phyloP scores from a whole-genome alignment of 768 basidiomycete species.

The Leccinum fibrillosum region DNA sequence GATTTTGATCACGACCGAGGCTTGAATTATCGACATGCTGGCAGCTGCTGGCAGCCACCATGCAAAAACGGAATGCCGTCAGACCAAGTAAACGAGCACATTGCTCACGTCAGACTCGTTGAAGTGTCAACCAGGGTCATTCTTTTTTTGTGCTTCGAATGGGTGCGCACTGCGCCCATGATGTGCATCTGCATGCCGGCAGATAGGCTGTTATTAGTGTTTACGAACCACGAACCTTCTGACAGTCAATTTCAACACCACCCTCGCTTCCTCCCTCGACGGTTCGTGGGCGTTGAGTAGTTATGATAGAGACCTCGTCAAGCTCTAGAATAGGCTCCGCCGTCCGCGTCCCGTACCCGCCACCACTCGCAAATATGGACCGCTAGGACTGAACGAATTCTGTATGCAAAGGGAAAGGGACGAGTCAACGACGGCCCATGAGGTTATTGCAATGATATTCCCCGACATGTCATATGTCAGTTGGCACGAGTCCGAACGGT shows the following conservation, averaged over 20 bases:
- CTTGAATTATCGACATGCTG: not conserved
- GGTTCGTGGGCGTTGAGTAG: conserved; percentile 34
- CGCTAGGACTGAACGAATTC: conserved; percentile 40
- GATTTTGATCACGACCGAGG: not conserved
- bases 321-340: conserved; percentile 14
- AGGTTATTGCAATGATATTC: not conserved
- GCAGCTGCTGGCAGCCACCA: not conserved
- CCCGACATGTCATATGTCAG: not conserved
- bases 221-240: conserved; percentile 37
- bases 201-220: not conserved
- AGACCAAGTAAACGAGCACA: not conserved
- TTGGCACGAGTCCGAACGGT: not conserved
- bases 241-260: conserved; percentile 42
- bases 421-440: not conserved
- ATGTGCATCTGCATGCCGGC: not conserved
- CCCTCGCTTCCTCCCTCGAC: conserved; percentile 33
- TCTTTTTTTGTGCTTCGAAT: not conserved
- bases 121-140: not conserved
- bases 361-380: conserved; percentile 21
- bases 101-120: not conserved
- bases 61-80: not conserved
- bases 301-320: conserved; percentile 39
- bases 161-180: not conserved
- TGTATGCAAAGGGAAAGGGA: conserved; percentile 8
- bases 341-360: conserved; percentile 21